These are phyloP conservation scores for Periconia digitata DNA, from an alignment of 2,329 filamentous ascomycete genomes.

Conservation along the genomic window DNA sequence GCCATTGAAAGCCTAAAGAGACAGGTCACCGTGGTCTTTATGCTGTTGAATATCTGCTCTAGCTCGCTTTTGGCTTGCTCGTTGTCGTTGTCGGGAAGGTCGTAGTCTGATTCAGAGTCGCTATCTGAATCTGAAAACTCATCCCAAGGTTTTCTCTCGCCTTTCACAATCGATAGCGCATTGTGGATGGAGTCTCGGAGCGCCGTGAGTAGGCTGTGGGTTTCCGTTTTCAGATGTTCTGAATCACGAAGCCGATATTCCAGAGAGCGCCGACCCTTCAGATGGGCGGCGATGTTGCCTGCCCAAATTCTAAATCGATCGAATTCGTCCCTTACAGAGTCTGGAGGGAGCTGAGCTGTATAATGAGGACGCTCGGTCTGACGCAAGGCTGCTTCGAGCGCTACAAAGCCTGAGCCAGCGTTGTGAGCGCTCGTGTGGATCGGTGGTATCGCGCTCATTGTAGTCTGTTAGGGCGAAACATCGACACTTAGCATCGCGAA, in stretches of 20 bases:
- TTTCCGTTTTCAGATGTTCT: slow-evolving; percentile 22
- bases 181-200: slow-evolving; percentile 21
- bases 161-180: slow-evolving; percentile 15
- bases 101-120: slow-evolving; percentile 14
- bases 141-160: slow-evolving; percentile 22
- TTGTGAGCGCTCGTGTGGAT: slow-evolving; percentile 7
- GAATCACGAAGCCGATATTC: slow-evolving; percentile 38
- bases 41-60: slow-evolving; percentile 20
- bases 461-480: background rate
- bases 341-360: slow-evolving; percentile 11
- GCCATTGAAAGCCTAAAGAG: slow-evolving; percentile 37
- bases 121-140: slow-evolving; percentile 14
- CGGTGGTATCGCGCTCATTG: background rate
- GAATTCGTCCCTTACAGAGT: slow-evolving; percentile 22
- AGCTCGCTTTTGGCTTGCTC: slow-evolving; percentile 21
- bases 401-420: slow-evolving; percentile 12
- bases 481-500: too few relatives aligned
- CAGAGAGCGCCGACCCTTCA: slow-evolving; percentile 30
- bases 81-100: background rate
- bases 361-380: slow-evolving; percentile 9
- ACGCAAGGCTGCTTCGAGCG: slow-evolving; percentile 10
- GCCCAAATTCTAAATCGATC: slow-evolving; percentile 38
- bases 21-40: slow-evolving; percentile 26
- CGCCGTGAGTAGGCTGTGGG: slow-evolving; percentile 19
- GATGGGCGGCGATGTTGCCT: slow-evolving; percentile 39